phyloP scores from a whole-genome alignment of 2,329 filamentous ascomycete species.

The Annulohypoxylon truncatum region DNA sequence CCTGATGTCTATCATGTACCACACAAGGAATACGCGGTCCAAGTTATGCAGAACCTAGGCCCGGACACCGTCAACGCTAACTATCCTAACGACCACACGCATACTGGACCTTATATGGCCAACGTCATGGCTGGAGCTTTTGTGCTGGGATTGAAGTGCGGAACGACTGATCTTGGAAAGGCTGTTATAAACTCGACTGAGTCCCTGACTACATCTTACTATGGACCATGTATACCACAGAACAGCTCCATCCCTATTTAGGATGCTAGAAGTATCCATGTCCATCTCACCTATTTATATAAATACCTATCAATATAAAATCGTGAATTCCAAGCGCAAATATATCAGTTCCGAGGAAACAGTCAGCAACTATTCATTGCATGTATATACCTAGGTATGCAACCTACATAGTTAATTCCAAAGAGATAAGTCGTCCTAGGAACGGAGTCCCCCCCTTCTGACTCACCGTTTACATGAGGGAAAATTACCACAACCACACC shows the following conservation, averaged over 20 bases:
- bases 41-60: constrained; percentile 64
- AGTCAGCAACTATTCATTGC: too few species aligned
- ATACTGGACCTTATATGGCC: constrained; percentile 68
- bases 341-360: not conserved
- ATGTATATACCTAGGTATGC: too few species aligned
- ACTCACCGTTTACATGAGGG: too few species aligned
- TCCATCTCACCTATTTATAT: not conserved
- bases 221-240: constrained; percentile 49
- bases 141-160: constrained; percentile 65
- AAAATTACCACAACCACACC: too few species aligned
- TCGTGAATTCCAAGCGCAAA: not conserved
- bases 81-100: constrained; percentile 72
- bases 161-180: constrained; percentile 55
- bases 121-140: constrained; percentile 67
- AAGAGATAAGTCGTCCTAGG: too few species aligned
- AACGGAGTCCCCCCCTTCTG: too few species aligned
- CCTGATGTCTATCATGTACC: constrained; percentile 65
- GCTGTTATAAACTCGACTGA: constrained; percentile 50
- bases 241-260: constrained; percentile 47
- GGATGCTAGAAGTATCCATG: not conserved
- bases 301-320: not conserved
- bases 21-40: constrained; percentile 68
- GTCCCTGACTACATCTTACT: constrained; percentile 46
- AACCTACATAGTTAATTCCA: too few species aligned
- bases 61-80: constrained; percentile 61